Base-by-base conservation (phyloP, 2,329 filamentous ascomycete genomes). In the Ceratocystis cacaofunesta region DNA sequence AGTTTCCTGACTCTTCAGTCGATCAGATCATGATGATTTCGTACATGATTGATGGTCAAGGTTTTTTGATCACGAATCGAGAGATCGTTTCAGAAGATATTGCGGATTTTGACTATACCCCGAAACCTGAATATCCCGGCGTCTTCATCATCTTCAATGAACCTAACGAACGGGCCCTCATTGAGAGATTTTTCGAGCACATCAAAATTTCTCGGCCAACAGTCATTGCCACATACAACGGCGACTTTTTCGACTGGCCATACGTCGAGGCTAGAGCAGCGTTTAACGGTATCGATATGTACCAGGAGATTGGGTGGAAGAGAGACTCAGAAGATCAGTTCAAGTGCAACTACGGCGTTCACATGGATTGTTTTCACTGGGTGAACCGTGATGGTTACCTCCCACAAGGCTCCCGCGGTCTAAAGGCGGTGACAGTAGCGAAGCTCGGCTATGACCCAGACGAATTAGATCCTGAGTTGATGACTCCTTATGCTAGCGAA, bases 11-110 rank as follows among this genome's bases (percentile, higher is more conserved):
- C 73, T 87, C 94, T 1, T 83, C 91, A 3, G 87, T 96, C 69
- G 94, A 99, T 76, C 92, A 96, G 74, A 88, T 99, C 72, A 99
- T 99, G 92, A 99, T 99, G 94, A 92, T 99, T 74, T 99, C 95
- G 41, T 99, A 99, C 78, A 99, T 99, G 95, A 97, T 99, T 71
- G 94, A 99, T 71, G 95, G 94, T 0, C 92, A 96, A 76, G 94
- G 94, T 3, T 99, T 97, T 71, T 80, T 99, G 44, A 97, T 99
- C 75, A 99, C 94, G 4, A 99, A 99, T 73, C 85, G 95, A 71
- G 92, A 97, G 73, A 95, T 99, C 68, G 91, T 99, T 8, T 96
- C 92, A 0, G 92, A 99, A 75, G 92, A 99, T 72, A 99, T 99
- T 73, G 82, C 87, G 66, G 94, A 99, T 74, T 99, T 99, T 72